These are phyloP conservation scores for Seminavis robusta DNA, from an alignment of 108 stramenopile genomes.

Conservation along the genomic window DNA sequence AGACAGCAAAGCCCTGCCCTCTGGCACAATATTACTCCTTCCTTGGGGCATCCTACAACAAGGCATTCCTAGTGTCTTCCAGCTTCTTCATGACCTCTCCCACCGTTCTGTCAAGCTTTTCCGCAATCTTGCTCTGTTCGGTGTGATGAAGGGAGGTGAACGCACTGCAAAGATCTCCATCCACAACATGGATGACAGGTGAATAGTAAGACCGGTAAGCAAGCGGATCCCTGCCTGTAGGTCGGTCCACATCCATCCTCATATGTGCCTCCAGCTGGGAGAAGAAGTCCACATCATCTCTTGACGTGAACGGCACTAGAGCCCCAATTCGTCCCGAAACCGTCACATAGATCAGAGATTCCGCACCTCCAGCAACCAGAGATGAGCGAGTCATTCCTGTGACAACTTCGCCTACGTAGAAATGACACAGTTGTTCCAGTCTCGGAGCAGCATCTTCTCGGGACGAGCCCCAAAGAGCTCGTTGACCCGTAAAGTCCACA, in stretches of 20 bases:
- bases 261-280: slow-evolving; percentile 88
- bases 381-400: slow-evolving; percentile 89
- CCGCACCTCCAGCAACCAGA: slow-evolving; percentile 84
- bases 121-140: slow-evolving; percentile 84
- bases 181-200: slow-evolving; percentile 90
- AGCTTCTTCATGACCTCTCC: slow-evolving; percentile 95
- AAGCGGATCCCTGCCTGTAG: slow-evolving; percentile 91
- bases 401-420: slow-evolving; percentile 92
- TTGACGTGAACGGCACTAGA: slow-evolving; percentile 86
- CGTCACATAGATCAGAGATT: slow-evolving; percentile 91
- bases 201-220: slow-evolving; percentile 93
- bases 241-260: slow-evolving; percentile 70
- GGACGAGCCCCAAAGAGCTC: slow-evolving; percentile 73
- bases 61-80: slow-evolving; percentile 79
- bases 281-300: slow-evolving; percentile 95
- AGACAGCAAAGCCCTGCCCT: too few relatives aligned
- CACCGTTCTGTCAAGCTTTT: slow-evolving; percentile 84
- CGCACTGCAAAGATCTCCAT: slow-evolving; percentile 96
- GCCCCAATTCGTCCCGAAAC: slow-evolving; percentile 93
- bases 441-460: slow-evolving; percentile 71
- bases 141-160: slow-evolving; percentile 70
- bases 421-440: slow-evolving; percentile 81
- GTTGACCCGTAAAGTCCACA: slow-evolving; percentile 66
- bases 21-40: background rate
- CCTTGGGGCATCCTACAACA: slow-evolving; percentile 31